phyloP scores from a whole-genome alignment of 805 yeast species.

The Monosporozyma solicola region DNA sequence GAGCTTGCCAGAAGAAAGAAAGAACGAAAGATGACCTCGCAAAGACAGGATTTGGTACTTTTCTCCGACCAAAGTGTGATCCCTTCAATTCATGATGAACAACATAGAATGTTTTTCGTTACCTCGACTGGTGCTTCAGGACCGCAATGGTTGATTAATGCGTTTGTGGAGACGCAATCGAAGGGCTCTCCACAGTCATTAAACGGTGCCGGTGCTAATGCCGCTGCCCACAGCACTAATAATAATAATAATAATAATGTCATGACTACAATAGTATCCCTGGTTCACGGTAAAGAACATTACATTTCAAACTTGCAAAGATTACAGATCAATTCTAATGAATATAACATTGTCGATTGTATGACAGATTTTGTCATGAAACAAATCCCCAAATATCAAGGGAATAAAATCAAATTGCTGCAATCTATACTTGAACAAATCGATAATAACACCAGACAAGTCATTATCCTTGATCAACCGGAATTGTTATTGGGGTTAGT shows the following conservation, averaged over 20 bases:
- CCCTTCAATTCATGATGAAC: slow-evolving; percentile 11
- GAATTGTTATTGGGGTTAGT: slow-evolving; percentile 24
- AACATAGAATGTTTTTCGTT: slow-evolving; percentile 27
- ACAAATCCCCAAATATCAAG: slow-evolving; percentile 19
- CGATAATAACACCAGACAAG: slow-evolving; percentile 18
- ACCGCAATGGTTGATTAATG: slow-evolving; percentile 54
- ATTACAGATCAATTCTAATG: slow-evolving; percentile 13
- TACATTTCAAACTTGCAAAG: slow-evolving; percentile 16
- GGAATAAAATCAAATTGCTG: slow-evolving; percentile 39
- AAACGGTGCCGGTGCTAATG: slow-evolving; percentile 18
- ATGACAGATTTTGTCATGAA: slow-evolving; percentile 37
- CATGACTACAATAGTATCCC: slow-evolving; percentile 16
- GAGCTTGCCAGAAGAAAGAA: background rate
- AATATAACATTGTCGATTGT: slow-evolving; percentile 35
- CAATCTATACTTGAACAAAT: slow-evolving; percentile 61
- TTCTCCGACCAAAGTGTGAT: slow-evolving; percentile 43
- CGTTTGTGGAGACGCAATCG: slow-evolving; percentile 44
- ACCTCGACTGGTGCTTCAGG: slow-evolving; percentile 45
- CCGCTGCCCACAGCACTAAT: too few relatives aligned
- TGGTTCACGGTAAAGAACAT: slow-evolving; percentile 17
- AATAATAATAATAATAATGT: background rate
- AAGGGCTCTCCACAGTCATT: slow-evolving; percentile 36
- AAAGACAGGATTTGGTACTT: slow-evolving; percentile 47
- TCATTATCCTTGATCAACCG: slow-evolving; percentile 26
- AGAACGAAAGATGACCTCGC: background rate